A percentile compares a stretch with the other conserved stretches of the same genome.
These are phyloP conservation scores for Pisolithus thermaeus DNA, from an alignment of 1,284 basidiomycete genomes.

Conservation along the genomic window DNA sequence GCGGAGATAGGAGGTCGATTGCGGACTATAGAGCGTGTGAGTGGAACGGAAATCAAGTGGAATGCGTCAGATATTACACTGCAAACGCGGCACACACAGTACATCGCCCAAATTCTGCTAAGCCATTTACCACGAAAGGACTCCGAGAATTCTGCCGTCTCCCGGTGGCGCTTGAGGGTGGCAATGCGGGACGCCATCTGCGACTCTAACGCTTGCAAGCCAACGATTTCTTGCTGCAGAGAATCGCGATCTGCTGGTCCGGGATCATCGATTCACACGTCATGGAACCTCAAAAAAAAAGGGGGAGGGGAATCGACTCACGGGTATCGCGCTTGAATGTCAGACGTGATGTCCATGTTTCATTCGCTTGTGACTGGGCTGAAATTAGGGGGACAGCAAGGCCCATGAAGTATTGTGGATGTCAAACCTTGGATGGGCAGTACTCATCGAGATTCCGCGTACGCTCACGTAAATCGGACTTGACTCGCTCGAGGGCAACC, in stretches of 20 bases:
- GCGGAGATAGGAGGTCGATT: slow-evolving; percentile 49
- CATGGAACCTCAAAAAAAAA: background rate
- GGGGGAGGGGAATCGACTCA: slow-evolving; percentile 11
- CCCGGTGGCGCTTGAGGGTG: slow-evolving; percentile 42
- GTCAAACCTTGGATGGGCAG: slow-evolving; percentile 20
- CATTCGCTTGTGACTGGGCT: slow-evolving; percentile 22
- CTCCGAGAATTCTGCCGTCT: slow-evolving; percentile 43
- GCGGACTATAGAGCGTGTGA: slow-evolving; percentile 41
- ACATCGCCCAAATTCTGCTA: slow-evolving; percentile 54
- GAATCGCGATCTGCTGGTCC: slow-evolving; percentile 17
- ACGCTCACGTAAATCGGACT: slow-evolving; percentile 27
- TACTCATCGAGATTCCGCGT: slow-evolving; percentile 21
- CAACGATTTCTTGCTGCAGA: slow-evolving; percentile 50
- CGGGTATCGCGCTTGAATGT: slow-evolving; percentile 28
- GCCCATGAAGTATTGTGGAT: slow-evolving; percentile 1
- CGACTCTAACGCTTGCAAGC: slow-evolving; percentile 60
- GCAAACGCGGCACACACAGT: slow-evolving; percentile 60
- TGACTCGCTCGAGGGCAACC: slow-evolving; percentile 29
- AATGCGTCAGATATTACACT: slow-evolving; percentile 37
- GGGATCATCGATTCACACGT: slow-evolving; percentile 9
- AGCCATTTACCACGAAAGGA: slow-evolving; percentile 53
- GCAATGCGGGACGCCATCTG: slow-evolving; percentile 61
- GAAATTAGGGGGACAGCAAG: slow-evolving; percentile 7
- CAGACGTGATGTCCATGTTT: slow-evolving; percentile 25
- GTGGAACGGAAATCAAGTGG: slow-evolving; percentile 1